Base-by-base conservation (phyloP, 106 monocot species). In the Triglochin maritima region DNA sequence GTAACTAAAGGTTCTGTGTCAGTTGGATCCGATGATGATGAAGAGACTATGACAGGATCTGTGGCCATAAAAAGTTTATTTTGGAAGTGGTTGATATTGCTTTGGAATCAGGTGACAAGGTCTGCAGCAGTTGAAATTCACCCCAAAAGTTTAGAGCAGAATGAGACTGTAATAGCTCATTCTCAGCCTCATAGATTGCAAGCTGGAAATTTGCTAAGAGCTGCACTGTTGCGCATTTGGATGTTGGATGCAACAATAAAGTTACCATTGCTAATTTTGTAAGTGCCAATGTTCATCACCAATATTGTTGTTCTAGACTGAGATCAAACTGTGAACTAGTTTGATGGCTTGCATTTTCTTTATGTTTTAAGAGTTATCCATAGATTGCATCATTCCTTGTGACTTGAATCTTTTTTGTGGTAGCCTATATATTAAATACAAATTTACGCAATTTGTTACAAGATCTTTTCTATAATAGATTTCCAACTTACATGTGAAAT, bases 181-280 rank as follows among this genome's bases (percentile, higher is more conserved):
- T 17, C 64, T n/a, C 10, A 49, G 44, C 7, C 3, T 12, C 11
- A 2, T 47, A 12, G 16, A 65, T n/a, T 46, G 5, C 47, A 15
- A 13, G 44, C 4, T 1, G 12, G 64, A 65, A 65, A 14, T 65
- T 46, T 65, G 13, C 8, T 65, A 47, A 65, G 47, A 47, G 64
- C 64, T 65, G 64, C 16, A 49, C 8, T 65, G 7, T 44, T 65
- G 49, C 13, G 14, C 15, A 7, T 65, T 12, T 65, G 64, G 64
- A 47, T 17, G 15, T 65, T 65, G 9, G 64, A 65, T 65, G 64
- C 64, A 49, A 65, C 64, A 47, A 47, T 65, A 49, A 65, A 65
- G 64, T 47, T 65, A 5, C 49, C 49, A 6, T 13, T 65, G 49
- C 46, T 65, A 47, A 65, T 65, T 46, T 12, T 65, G 64, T 65